Conservation (phyloP, 2,329 filamentous ascomycete genomes). For the Diaporthe helianthi region DNA sequence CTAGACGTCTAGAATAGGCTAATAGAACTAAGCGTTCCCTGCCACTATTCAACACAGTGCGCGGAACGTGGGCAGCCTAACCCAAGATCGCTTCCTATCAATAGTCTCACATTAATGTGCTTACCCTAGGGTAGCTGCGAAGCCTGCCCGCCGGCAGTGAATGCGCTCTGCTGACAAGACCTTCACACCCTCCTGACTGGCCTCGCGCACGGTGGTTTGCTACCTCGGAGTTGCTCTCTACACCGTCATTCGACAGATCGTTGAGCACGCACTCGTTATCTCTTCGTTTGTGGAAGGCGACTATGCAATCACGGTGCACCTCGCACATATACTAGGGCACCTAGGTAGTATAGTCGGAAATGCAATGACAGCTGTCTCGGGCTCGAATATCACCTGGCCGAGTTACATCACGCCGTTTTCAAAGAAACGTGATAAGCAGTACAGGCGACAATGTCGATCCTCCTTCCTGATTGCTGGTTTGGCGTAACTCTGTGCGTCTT, state of each 20-base stretch:
- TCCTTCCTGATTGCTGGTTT: conserved; percentile 11
- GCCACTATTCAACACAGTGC: too few species aligned
- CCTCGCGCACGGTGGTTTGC: neutral
- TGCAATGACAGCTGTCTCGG: neutral
- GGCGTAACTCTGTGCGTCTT: neutral
- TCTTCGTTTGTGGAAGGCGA: conserved; percentile 9
- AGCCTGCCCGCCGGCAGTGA: neutral
- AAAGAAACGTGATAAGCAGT: neutral
- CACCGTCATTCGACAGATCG: neutral
- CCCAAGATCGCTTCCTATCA: neutral
- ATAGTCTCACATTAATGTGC: conserved; percentile 17
- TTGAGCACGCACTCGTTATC: neutral
- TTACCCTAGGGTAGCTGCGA: neutral
- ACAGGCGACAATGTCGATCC: neutral
- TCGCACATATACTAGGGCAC: too few species aligned
- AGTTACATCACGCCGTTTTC: neutral
- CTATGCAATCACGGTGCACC: neutral
- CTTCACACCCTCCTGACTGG: conserved; percentile 1
- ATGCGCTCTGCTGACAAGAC: conserved; percentile 7
- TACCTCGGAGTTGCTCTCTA: neutral
- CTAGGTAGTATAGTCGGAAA: neutral
- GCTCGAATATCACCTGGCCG: neutral
- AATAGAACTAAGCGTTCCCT: too few species aligned
- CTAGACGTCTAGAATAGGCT: too few species aligned
- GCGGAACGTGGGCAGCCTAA: neutral